Conservation (phyloP, 805 yeast genomes). For the Myxozyma mucilagina region DNA sequence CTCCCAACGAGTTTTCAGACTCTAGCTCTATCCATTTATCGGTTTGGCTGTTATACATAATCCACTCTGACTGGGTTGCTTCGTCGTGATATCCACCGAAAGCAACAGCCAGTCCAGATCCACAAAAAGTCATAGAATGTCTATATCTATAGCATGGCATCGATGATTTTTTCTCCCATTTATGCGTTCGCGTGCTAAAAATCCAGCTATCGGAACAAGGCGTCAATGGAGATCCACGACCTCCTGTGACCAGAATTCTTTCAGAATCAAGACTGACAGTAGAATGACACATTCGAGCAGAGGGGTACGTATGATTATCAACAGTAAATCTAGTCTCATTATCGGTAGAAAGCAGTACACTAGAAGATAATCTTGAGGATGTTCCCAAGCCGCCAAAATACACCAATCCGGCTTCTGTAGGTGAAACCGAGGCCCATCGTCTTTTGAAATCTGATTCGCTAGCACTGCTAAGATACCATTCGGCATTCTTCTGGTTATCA, state of each 20-base stretch:
- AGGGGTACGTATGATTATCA: slow-evolving; percentile 5
- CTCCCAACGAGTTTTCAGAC: slow-evolving; percentile 32
- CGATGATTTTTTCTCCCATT: slow-evolving; percentile 47
- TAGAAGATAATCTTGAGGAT: slow-evolving; percentile 29
- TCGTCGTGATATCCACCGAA: slow-evolving; percentile 47
- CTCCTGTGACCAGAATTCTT: slow-evolving; percentile 56
- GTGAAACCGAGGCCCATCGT: slow-evolving; percentile 18
- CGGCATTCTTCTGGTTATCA: neutral
- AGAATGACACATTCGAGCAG: slow-evolving; percentile 61
- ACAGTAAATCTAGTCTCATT: slow-evolving; percentile 1
- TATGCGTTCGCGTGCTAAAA: slow-evolving; percentile 28
- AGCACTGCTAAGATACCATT: neutral
- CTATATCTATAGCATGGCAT: slow-evolving; percentile 53
- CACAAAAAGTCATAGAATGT: slow-evolving; percentile 48
- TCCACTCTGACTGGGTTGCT: slow-evolving; percentile 12
- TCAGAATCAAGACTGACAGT: slow-evolving; percentile 42
- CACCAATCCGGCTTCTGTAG: neutral
- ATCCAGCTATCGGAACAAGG: slow-evolving; percentile 50
- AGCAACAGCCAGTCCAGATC: slow-evolving; percentile 43
- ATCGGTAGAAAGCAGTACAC: slow-evolving; percentile 13
- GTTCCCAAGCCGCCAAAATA: slow-evolving; percentile 26
- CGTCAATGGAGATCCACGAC: slow-evolving; percentile 61
- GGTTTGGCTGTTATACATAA: slow-evolving; percentile 11
- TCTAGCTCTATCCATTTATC: slow-evolving; percentile 33
- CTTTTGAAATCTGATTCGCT: neutral